These are phyloP conservation scores for Thielaviopsis punctulata DNA, from an alignment of 2,329 filamentous ascomycete genomes.

Conservation along the genomic window DNA sequence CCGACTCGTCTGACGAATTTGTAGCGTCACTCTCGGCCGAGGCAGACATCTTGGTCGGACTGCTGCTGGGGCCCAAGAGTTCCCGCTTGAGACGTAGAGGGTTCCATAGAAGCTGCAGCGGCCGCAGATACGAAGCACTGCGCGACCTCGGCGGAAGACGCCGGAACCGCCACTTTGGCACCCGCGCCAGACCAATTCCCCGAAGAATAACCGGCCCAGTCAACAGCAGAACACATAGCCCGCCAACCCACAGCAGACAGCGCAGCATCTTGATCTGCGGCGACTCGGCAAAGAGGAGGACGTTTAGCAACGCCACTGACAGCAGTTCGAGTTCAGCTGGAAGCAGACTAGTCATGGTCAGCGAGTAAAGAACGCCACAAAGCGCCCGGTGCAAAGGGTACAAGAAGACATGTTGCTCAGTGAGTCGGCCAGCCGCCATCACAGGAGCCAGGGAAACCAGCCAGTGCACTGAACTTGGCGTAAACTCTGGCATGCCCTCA, in stretches of 20 bases:
- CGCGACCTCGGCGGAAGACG: conserved; percentile 23
- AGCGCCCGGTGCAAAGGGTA: conserved; percentile 75
- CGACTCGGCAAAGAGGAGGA: conserved; percentile 59
- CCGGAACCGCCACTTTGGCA: conserved; percentile 81
- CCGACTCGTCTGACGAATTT: not conserved
- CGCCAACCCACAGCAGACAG: conserved; percentile 70
- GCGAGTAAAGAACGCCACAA: conserved; percentile 53
- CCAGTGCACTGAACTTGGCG: conserved; percentile 49
- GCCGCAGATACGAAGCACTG: not conserved
- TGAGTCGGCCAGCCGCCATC: conserved; percentile 16
- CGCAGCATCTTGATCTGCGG: conserved; percentile 77
- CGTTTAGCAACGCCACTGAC: conserved; percentile 64
- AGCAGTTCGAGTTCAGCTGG: conserved; percentile 77
- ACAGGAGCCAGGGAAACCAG: conserved; percentile 54
- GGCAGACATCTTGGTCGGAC: conserved; percentile 17
- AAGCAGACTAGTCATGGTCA: conserved; percentile 79
- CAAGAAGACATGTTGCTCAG: conserved; percentile 21
- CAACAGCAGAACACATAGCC: conserved; percentile 53
- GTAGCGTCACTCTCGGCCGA: not conserved
- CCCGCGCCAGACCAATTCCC: conserved; percentile 70
- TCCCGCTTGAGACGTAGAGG: conserved; percentile 8
- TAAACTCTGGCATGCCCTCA: not conserved
- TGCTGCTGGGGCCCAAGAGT: conserved; percentile 15
- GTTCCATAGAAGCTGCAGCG: conserved; percentile 2
- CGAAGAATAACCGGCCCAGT: conserved; percentile 62